Percentiles rank a stretch among this genome's conserved stretches.
These are phyloP conservation scores for Candida ulmi DNA, from an alignment of 805 yeast genomes.

Conservation along the genomic window DNA sequence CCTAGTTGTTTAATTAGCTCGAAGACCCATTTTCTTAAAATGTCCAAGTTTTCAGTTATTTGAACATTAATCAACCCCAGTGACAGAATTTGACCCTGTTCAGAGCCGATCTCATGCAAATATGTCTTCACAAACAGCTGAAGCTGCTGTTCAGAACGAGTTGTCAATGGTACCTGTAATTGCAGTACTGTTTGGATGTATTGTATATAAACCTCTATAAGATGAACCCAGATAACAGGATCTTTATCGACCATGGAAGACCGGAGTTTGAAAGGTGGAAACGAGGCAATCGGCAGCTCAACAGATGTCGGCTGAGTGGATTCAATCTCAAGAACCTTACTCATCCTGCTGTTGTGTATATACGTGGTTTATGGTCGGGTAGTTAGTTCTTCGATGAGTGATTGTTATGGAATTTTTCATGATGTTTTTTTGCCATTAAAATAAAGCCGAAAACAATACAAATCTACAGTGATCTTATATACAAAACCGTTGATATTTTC, in stretches of 20 bases:
- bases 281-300: constrained; percentile 57
- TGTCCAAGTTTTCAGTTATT: constrained; percentile 46
- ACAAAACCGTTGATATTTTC: no score
- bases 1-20: constrained; percentile 50
- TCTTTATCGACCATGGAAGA: constrained; percentile 78
- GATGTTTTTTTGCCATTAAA: no score
- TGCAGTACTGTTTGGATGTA: constrained; percentile 35
- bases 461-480: no score
- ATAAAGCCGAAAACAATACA: no score
- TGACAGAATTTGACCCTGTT: constrained; percentile 54
- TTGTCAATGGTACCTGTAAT: constrained; percentile 34
- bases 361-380: no score
- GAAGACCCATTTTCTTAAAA: constrained; percentile 37
- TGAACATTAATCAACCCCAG: constrained; percentile 71
- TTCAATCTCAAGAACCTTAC: not conserved
- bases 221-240: constrained; percentile 78
- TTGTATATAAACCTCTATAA: constrained; percentile 58
- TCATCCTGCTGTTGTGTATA: not conserved
- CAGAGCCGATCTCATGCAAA: constrained; percentile 56
- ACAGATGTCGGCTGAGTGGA: constrained; percentile 7
- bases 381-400: no score
- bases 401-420: no score
- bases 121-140: constrained; percentile 51
- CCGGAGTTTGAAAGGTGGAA: constrained; percentile 69
- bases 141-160: constrained; percentile 53